phyloP scores from a whole-genome alignment of 306 rosid species.

The Medicago lupulina region DNA sequence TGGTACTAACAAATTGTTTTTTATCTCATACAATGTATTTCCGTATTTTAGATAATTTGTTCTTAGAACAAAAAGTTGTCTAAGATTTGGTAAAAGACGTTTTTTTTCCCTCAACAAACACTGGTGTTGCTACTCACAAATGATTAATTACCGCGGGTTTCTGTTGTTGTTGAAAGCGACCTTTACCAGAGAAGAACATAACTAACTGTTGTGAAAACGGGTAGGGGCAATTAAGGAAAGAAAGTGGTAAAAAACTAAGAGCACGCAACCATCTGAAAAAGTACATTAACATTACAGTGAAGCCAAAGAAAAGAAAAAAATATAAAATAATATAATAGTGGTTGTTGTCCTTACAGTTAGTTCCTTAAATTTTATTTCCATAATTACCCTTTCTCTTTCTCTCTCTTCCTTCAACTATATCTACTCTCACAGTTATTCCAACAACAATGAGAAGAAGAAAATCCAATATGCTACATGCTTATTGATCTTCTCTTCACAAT shows the following conservation, averaged over 20 bases:
- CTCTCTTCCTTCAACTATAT: constrained; percentile 47
- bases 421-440: constrained; percentile 38
- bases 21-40: no score
- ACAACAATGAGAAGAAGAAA: constrained; percentile 3
- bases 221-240: constrained; percentile 41
- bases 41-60: no score
- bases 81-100: no score
- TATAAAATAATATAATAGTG: constrained; percentile 20
- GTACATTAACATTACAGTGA: constrained; percentile 44
- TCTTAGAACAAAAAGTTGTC: no score
- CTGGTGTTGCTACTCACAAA: no score
- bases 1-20: no score
- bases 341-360: constrained; percentile 45
- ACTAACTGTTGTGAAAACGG: no score
- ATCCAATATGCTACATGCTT: not conserved
- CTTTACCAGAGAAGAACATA: no score
- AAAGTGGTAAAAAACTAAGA: constrained; percentile 8
- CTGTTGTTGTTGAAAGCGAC: no score
- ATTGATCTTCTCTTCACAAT: not conserved
- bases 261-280: constrained; percentile 47
- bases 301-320: constrained; percentile 26
- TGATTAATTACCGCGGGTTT: no score
- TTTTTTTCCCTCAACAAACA: no score
- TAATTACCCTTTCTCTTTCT: constrained; percentile 40
- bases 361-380: constrained; percentile 28